phyloP scores from a whole-genome alignment of 2,329 filamentous ascomycete species.

The Nothopassalora personata region DNA sequence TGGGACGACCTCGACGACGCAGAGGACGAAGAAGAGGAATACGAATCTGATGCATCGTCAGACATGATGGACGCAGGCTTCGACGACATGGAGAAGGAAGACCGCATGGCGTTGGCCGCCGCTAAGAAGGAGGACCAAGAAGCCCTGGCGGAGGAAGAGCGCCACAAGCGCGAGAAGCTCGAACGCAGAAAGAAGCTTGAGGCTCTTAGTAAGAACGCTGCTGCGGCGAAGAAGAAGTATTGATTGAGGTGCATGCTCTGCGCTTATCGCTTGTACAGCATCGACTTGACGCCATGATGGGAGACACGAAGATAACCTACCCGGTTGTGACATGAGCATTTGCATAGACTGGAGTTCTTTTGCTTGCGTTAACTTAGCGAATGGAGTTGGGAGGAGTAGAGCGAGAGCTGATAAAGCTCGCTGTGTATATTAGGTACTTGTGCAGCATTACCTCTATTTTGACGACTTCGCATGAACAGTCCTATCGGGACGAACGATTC shows the following conservation, averaged over 20 bases:
- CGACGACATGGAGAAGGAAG: slow-evolving; percentile 69
- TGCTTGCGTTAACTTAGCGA: background rate
- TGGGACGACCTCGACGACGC: slow-evolving; percentile 38
- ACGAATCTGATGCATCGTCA: slow-evolving; percentile 61
- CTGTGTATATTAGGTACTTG: background rate
- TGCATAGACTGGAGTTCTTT: background rate
- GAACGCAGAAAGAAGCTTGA: slow-evolving; percentile 42
- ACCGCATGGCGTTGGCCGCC: slow-evolving; percentile 55
- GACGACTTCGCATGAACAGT: background rate
- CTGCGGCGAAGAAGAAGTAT: slow-evolving; percentile 27
- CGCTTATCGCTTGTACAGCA: background rate
- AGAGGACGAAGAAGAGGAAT: slow-evolving; percentile 60
- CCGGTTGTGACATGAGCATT: background rate
- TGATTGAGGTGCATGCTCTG: background rate
- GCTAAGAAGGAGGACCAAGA: slow-evolving; percentile 64
- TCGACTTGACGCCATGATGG: background rate
- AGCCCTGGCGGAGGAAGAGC: slow-evolving; percentile 58
- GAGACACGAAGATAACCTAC: background rate
- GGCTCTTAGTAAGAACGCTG: slow-evolving; percentile 30
- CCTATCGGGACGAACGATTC: too few species aligned
- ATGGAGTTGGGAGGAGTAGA: background rate
- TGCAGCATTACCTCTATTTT: background rate
- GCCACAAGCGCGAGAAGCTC: slow-evolving; percentile 58
- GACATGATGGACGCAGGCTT: slow-evolving; percentile 68
- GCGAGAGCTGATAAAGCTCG: background rate